Evolutionary conservation across 345 rosid species (phyloP), one percentile per base, ranked within the genome.

Genomic region (Eucalyptus polybractea): DNA sequence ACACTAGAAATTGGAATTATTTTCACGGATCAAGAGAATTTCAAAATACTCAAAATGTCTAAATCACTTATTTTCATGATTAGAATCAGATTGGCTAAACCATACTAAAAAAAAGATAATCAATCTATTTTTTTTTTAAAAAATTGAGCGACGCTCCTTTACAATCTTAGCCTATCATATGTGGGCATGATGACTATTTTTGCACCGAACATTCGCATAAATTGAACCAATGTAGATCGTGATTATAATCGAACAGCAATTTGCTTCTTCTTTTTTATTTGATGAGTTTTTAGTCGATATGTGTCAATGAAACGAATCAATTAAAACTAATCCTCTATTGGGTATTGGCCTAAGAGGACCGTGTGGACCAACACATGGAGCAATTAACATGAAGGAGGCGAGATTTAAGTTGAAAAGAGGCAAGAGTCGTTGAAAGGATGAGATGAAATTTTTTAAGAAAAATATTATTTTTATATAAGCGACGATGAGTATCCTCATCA

Each of bases 401-500:
- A 56, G 62, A 56, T 42, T 42, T 42, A 42, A 42, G 42, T 42
- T 42, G 42, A 40, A 56, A 56, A 6, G 62, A 56, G 29, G 6
- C 1, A 1, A 56, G 62, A 56, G 27, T 17, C 0, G 6, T 24
- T 0, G 6, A 21, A 21, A 53, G 58, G 58, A 5, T 8, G 5
- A 53, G 58, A 53, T 53, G 56, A 53, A 53, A 1, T 53, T 19
- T 1, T 53, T 19, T 3, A 17, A 17, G 0, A 17, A 17, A 51
- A 53, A 19, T 19, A 53, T 53, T 53, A 19, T 53, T 53, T 0
- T 53, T 8, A 8, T 53, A 53, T 21, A 8, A 4, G 58, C 0
- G 0, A 21, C 25, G 5, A 8, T 21, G 25, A 21, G 5, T 1
- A 53, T 53, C 0, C 10, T 1, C 2, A 0, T 53, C 58, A 8